These are phyloP conservation scores for Plenodomus tracheiphilus DNA, from an alignment of 2,329 filamentous ascomycete genomes.

Conservation along the genomic window DNA sequence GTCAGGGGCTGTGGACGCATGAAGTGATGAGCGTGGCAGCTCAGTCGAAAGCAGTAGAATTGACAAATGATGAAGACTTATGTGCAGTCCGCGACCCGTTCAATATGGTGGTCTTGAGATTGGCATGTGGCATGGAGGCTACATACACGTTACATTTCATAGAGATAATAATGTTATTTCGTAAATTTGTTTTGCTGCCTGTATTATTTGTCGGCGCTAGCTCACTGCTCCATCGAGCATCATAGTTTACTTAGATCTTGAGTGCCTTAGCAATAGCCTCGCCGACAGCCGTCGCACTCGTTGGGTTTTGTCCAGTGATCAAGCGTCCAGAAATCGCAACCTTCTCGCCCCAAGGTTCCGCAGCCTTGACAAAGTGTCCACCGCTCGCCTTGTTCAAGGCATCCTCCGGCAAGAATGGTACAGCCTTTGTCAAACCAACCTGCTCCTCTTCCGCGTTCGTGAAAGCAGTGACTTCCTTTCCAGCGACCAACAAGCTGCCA, in stretches of 20 bases:
- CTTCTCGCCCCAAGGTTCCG: slow-evolving; percentile 51
- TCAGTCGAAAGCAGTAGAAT: too few species aligned
- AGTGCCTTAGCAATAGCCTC: slow-evolving; percentile 49
- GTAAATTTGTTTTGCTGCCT: too few species aligned
- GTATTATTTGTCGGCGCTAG: too few species aligned
- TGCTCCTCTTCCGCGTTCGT: slow-evolving; percentile 60
- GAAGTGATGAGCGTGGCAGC: too few species aligned
- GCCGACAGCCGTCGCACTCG: slow-evolving; percentile 48
- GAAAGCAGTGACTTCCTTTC: slow-evolving; percentile 63
- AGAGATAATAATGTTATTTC: too few species aligned
- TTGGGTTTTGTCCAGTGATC: slow-evolving; percentile 56
- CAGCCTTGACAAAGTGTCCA: slow-evolving; percentile 61
- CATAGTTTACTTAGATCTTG: slow-evolving; percentile 24
- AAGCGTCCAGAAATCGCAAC: slow-evolving; percentile 46
- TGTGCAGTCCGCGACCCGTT: too few species aligned
- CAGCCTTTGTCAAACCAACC: slow-evolving; percentile 43
- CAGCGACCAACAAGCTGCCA: slow-evolving; percentile 59
- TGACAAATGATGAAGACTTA: too few species aligned
- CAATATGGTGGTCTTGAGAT: too few species aligned
- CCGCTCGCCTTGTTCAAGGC: slow-evolving; percentile 55
- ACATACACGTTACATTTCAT: too few species aligned
- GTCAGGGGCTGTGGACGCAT: too few species aligned
- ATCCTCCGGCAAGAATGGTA: slow-evolving; percentile 67
- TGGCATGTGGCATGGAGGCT: too few species aligned
- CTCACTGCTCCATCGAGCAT: too few species aligned